phyloP scores from a whole-genome alignment of 176 grass and related monocot species.

The Zoysia japonica region DNA sequence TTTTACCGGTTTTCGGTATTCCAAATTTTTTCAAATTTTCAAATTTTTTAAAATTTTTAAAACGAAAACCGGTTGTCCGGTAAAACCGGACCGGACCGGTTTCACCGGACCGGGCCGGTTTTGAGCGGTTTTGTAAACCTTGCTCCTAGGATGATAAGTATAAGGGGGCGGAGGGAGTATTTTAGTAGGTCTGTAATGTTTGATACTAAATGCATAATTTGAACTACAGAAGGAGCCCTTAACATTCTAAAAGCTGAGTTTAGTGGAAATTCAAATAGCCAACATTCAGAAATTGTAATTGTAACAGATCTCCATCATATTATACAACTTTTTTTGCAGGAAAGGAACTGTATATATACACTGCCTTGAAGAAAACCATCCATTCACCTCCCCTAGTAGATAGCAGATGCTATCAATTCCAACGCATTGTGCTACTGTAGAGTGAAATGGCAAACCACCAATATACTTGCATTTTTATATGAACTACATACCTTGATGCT shows the following conservation, averaged over 20 bases:
- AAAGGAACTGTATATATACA: background rate
- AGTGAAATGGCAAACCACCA: slow-evolving; percentile 26
- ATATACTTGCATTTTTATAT: slow-evolving; percentile 14
- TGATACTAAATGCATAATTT: too few species aligned
- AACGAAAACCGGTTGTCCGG: too few species aligned
- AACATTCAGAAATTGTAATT: background rate
- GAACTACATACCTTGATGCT: slow-evolving; percentile 68
- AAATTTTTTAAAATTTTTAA: too few species aligned
- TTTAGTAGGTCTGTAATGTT: too few species aligned
- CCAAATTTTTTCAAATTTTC: too few species aligned
- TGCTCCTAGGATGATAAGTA: too few species aligned
- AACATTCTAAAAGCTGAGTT: background rate
- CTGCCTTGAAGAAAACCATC: background rate
- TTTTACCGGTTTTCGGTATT: too few species aligned
- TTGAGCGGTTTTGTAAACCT: too few species aligned
- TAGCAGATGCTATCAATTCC: background rate
- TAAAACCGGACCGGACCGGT: too few species aligned
- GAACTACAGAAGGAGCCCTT: too few species aligned
- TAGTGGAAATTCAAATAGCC: background rate
- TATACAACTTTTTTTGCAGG: background rate
- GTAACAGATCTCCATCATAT: background rate
- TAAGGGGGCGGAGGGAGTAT: too few species aligned
- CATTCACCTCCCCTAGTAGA: background rate
- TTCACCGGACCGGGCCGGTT: too few species aligned
- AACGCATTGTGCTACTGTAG: background rate